These are phyloP conservation scores for Bretziella fagacearum DNA, from an alignment of 2,329 filamentous ascomycete species.

Conservation along the genomic window DNA sequence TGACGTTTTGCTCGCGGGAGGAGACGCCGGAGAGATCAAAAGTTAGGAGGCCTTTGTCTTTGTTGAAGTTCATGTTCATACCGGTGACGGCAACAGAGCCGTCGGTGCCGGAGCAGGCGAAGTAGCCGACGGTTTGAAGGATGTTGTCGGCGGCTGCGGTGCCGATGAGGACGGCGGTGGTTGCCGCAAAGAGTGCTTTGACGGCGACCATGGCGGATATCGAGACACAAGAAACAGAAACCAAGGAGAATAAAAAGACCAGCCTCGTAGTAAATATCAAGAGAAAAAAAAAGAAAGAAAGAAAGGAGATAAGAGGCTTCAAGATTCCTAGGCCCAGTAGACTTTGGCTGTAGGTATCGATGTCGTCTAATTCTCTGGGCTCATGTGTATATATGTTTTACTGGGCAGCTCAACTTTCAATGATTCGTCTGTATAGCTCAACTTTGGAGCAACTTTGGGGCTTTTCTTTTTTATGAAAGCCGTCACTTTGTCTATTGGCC, in stretches of 20 bases:
- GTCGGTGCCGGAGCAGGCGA: slow-evolving; percentile 40
- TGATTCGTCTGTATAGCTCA: too few relatives aligned
- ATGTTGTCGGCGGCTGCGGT: slow-evolving; percentile 49
- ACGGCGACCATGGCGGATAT: slow-evolving; percentile 1
- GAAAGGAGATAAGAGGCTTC: neutral
- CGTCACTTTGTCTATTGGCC: too few relatives aligned
- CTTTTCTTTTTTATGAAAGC: too few relatives aligned
- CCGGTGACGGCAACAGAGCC: slow-evolving; percentile 49
- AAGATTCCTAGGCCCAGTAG: too few relatives aligned
- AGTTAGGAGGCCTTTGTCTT: slow-evolving; percentile 49
- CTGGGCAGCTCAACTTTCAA: too few relatives aligned
- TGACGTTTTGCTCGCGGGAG: slow-evolving; percentile 58
- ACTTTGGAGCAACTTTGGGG: too few relatives aligned
- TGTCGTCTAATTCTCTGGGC: too few relatives aligned
- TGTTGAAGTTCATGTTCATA: slow-evolving; percentile 65
- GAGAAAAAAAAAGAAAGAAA: neutral
- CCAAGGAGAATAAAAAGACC: neutral
- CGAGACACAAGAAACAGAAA: neutral
- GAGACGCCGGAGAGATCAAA: slow-evolving; percentile 77
- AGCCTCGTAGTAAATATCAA: neutral
- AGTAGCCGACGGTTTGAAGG: slow-evolving; percentile 66
- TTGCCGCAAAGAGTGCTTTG: slow-evolving; percentile 16
- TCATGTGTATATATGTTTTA: too few relatives aligned
- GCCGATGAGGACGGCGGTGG: slow-evolving; percentile 23
- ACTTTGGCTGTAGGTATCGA: too few relatives aligned